Evolutionary conservation across 139 green algal genomes (phyloP), one percentile per base, ranked within the genome.

Genomic region (Picochlorum sp.): DNA sequence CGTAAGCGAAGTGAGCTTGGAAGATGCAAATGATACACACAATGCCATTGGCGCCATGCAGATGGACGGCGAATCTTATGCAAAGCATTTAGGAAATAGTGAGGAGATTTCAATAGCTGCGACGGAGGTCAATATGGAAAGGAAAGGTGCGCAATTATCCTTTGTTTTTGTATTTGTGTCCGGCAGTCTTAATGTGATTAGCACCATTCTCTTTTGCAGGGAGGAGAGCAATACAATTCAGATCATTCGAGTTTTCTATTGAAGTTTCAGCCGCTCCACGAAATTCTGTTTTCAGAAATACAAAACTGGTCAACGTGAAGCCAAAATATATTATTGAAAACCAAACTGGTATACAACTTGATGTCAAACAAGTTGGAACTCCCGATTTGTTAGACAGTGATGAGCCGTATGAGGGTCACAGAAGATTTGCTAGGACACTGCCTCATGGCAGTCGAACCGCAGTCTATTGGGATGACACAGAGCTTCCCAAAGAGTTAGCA

Each of bases 321-420:
- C 84, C 82, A 69, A 89, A 88, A 70, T 95, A 86, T 75, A 80
- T 95, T 20, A 76, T 92, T 41, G 80, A 89, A 57, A 95, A 95
- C 73, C 75, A 88, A 59, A 95, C 87, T 0, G 84, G 82, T 15
- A 68, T 91, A 56, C 41, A 60, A 2, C 78, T 95, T 21, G 79
- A 88, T 46, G 83, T 91, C 73, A 93, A 95, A 76, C 87, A 95
- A 76, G 68, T 76, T 41, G 79, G 79, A 47, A 86, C 82, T 13
- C 76, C 76, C 1, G 81, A 93, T 65, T 64, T 76, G 1, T 14
- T 45, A 34, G 23, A 20, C n/a, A 57, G 51, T 47, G 58, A 23
- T 46, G 61, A 18, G 6, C 9, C 9, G 24, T 78, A 58, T 3
- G 66, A 69, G 6, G 51, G 51, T 0, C 21, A 30, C 21, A 30